Evolutionary conservation across 148 eudicot genomes (phyloP), one percentile per base, ranked within the genome.

Genomic region (Salicornia ramosissima): DNA sequence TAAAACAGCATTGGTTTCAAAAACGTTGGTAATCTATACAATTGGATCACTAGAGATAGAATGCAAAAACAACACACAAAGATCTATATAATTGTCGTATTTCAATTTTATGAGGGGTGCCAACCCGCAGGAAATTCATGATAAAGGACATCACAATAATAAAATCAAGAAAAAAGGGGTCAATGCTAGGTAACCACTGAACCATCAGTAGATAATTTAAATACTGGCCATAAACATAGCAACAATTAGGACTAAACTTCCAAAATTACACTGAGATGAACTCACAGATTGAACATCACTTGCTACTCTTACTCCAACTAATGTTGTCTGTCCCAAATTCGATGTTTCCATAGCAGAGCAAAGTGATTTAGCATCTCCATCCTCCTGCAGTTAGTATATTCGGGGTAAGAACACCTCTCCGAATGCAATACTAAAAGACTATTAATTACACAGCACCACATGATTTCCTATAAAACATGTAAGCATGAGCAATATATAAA

Each of bases 261-360:
- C 1, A 25, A 57, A 29, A 10, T 10, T 10, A 60, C 36, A 47
- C 21, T 26, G 49, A 21, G 50, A 50, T 25, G 33, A 39, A 74
- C 78, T 68, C 55, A 68, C 78, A 36, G 67, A 68, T 28, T 60
- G 72, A 47, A 12, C 63, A 34, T 60, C 68, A 50, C 62, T 50
- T 52, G 34, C 29, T 25, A 22, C 71, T 56, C 73, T 54, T 15
- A 76, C 40, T 70, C 65, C 72, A 51, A 39, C 55, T n/a, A n/a
- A n/a, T 22, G 65, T 52, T 45, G 78, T 60, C 73, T 51, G 78
- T 26, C 72, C 69, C 29, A 24, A 60, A 46, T 65, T 52, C 33
- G 74, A 68, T 67, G 64, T 71, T 58, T 73, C 83, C 75, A 69
- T 72, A 21, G 75, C 69, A 28, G 75, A 64, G 49, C 64, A 59